phyloP scores from a whole-genome alignment of 2,329 filamentous ascomycete genomes.

The Cladosporium sp. region DNA sequence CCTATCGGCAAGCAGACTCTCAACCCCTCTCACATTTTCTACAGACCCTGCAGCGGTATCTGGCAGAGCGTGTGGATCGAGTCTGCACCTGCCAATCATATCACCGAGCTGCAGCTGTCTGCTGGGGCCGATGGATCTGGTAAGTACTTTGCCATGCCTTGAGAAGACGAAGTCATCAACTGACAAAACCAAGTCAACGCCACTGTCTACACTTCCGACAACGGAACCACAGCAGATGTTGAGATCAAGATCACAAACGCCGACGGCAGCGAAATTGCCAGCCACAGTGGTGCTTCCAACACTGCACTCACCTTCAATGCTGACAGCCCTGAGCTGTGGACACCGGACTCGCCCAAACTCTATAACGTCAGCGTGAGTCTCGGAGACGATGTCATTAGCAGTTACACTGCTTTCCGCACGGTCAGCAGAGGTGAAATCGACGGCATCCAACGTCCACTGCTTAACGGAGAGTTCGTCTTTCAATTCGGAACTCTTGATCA shows the following conservation, averaged over 20 bases:
- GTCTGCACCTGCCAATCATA: slow-evolving; percentile 51
- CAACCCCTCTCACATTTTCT: slow-evolving; percentile 66
- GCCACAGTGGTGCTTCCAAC: slow-evolving; percentile 44
- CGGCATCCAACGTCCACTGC: slow-evolving; percentile 54
- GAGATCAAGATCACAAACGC: slow-evolving; percentile 28
- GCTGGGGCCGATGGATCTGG: slow-evolving; percentile 34
- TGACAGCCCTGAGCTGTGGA: slow-evolving; percentile 55
- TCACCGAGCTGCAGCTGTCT: slow-evolving; percentile 55
- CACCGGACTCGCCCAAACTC: slow-evolving; percentile 55
- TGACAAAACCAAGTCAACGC: slow-evolving; percentile 16
- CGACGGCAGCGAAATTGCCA: slow-evolving; percentile 33
- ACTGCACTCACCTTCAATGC: slow-evolving; percentile 52
- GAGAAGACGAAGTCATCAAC: too few relatives aligned
- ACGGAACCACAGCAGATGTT: slow-evolving; percentile 31
- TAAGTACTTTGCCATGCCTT: not conserved
- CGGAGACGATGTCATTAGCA: slow-evolving; percentile 50
- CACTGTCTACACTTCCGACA: slow-evolving; percentile 46
- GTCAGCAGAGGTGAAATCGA: slow-evolving; percentile 53
- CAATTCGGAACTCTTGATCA: slow-evolving; percentile 64
- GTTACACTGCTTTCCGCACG: slow-evolving; percentile 65
- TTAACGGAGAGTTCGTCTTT: slow-evolving; percentile 64
- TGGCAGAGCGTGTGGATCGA: slow-evolving; percentile 70
- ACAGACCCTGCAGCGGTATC: slow-evolving; percentile 66
- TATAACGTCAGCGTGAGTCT: slow-evolving; percentile 58
- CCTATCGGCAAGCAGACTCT: slow-evolving; percentile 48